phyloP scores from a whole-genome alignment of 2,329 filamentous ascomycete species.

The Capronia epimyces region DNA sequence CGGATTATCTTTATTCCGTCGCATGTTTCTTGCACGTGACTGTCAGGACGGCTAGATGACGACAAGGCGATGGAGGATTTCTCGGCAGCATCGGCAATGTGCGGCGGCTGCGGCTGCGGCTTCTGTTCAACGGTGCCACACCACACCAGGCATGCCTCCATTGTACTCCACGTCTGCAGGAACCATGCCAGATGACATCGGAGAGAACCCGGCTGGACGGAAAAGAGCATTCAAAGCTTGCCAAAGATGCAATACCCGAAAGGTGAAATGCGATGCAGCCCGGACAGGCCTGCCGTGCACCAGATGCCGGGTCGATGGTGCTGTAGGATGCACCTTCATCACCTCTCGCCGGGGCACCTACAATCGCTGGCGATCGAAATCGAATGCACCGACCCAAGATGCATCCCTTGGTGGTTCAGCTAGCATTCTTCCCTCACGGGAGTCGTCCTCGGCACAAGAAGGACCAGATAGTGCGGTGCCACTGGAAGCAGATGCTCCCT shows the following conservation, averaged over 20 bases:
- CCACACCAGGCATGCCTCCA: no score
- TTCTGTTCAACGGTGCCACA: no score
- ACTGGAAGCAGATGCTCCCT: neutral
- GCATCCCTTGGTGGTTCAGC: neutral
- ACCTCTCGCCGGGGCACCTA: conserved; percentile 14
- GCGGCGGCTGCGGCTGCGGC: neutral
- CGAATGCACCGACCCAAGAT: neutral
- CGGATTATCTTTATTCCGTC: neutral
- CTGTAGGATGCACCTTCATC: conserved; percentile 3
- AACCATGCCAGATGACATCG: neutral
- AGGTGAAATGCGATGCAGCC: conserved; percentile 15
- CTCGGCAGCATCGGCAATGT: neutral
- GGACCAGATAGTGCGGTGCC: neutral
- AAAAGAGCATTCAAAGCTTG: conserved; percentile 14
- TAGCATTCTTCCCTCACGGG: neutral
- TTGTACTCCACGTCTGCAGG: neutral
- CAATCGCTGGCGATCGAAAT: conserved; percentile 5
- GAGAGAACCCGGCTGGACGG: neutral
- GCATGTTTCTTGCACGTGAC: neutral
- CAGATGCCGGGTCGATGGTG: conserved; percentile 5
- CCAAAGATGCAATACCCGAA: conserved; percentile 13
- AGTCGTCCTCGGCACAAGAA: neutral
- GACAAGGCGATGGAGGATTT: neutral
- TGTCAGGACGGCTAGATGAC: neutral
- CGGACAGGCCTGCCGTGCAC: conserved; percentile 12